These are phyloP conservation scores for Pythium pyrilobum DNA, from an alignment of 352 stramenopile genomes.

Conservation along the genomic window DNA sequence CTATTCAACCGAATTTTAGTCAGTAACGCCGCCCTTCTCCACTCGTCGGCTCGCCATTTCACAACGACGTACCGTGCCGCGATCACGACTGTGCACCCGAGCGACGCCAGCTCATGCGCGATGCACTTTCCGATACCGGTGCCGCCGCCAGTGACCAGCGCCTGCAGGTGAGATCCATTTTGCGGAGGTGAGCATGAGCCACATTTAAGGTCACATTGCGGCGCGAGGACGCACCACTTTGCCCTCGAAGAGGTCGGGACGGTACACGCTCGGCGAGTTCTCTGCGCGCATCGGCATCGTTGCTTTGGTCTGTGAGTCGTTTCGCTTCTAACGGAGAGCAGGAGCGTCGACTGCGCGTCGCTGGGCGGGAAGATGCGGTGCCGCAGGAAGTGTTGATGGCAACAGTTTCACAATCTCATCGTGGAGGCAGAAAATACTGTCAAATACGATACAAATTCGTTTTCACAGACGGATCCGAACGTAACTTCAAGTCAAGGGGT, in stretches of 20 bases:
- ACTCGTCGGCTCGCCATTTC: too few relatives aligned
- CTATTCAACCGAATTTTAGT: slow-evolving; percentile 12
- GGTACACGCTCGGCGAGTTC: slow-evolving; percentile 53
- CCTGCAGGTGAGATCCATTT: slow-evolving; percentile 22
- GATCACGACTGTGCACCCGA: slow-evolving; percentile 81
- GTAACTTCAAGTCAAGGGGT: slow-evolving; percentile 20
- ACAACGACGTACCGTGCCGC: slow-evolving; percentile 39
- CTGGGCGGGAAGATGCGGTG: too few relatives aligned
- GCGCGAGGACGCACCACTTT: slow-evolving; percentile 55
- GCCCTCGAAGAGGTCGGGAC: slow-evolving; percentile 53
- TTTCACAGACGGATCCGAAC: neutral
- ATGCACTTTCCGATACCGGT: slow-evolving; percentile 86
- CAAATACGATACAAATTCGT: neutral
- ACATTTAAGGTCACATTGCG: too few relatives aligned
- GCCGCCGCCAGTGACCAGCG: slow-evolving; percentile 82
- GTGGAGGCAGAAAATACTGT: neutral
- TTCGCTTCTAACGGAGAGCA: too few relatives aligned
- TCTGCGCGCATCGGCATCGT: slow-evolving; percentile 47
- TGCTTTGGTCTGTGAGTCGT: too few relatives aligned
- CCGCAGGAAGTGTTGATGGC: slow-evolving; percentile 17
- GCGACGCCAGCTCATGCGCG: slow-evolving; percentile 65
- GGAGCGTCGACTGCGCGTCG: too few relatives aligned
- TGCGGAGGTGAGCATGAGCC: too few relatives aligned
- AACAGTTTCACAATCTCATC: slow-evolving; percentile 3
- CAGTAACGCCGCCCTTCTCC: neutral